A percentile compares a stretch with the other conserved stretches of the same genome.
These are phyloP conservation scores for Suhomyces kunorum DNA, from an alignment of 1,139 yeast genomes.

Conservation along the genomic window DNA sequence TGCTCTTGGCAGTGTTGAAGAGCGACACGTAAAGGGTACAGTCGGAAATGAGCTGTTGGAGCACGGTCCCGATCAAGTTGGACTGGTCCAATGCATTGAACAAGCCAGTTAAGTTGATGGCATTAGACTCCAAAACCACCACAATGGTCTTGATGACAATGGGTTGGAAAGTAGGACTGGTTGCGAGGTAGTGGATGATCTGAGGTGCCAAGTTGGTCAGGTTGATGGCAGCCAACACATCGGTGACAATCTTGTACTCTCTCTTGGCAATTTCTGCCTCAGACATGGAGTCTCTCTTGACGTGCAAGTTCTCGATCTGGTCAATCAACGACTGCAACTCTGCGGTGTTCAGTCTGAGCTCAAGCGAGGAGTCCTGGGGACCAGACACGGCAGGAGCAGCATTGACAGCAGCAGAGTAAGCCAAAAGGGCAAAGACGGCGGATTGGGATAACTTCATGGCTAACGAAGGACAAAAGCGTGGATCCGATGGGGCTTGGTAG, in stretches of 20 bases:
- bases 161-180: conserved; percentile 37
- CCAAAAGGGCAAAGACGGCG: conserved; percentile 32
- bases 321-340: conserved; percentile 20
- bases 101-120: conserved; percentile 34
- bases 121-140: conserved; percentile 35
- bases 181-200: conserved; percentile 39
- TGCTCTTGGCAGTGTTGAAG: conserved; percentile 34
- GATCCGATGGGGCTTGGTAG: neutral
- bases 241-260: conserved; percentile 42
- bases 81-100: conserved; percentile 44
- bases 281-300: conserved; percentile 36
- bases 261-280: conserved; percentile 21
- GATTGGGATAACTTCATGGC: conserved; percentile 32
- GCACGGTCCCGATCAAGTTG: conserved; percentile 37
- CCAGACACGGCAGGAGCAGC: conserved; percentile 31
- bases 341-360: conserved; percentile 21
- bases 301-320: conserved; percentile 17
- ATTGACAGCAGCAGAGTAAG: conserved; percentile 26
- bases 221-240: conserved; percentile 42
- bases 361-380: conserved; percentile 13
- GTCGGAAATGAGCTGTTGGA: conserved; percentile 43
- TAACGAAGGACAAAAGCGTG: conserved; percentile 12
- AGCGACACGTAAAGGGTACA: conserved; percentile 43
- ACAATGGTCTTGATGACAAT: conserved; percentile 37
- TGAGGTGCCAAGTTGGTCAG: conserved; percentile 43